Evolutionary conservation across 2,329 filamentous ascomycete species (phyloP).

Genomic region (Fusarium subglutinans): DNA sequence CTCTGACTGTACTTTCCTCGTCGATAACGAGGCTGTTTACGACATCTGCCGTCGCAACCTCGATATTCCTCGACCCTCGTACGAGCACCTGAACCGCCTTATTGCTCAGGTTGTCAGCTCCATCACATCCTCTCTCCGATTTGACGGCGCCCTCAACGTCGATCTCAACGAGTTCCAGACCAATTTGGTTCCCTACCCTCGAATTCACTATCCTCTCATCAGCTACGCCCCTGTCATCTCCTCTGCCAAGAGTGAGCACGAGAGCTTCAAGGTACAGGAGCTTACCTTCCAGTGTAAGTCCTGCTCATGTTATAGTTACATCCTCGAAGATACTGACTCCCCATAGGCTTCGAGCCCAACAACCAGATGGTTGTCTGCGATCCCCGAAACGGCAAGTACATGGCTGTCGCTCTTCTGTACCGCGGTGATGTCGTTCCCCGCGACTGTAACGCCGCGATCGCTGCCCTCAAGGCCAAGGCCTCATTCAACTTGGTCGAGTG

Average conservation of each 20-base stretch:
- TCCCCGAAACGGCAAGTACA: slow-evolving; percentile 79
- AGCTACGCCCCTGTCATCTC: slow-evolving; percentile 78
- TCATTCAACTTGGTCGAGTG: slow-evolving; percentile 80
- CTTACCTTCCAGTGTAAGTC: slow-evolving; percentile 76
- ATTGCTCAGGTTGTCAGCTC: slow-evolving; percentile 80
- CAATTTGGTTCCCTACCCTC: slow-evolving; percentile 77
- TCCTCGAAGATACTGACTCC: slow-evolving; percentile 38
- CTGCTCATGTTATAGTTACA: not conserved
- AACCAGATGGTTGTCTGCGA: slow-evolving; percentile 83
- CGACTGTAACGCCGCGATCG: slow-evolving; percentile 74
- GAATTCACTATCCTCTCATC: slow-evolving; percentile 79
- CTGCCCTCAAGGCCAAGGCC: slow-evolving; percentile 73
- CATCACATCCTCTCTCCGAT: slow-evolving; percentile 77
- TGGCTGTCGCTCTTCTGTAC: slow-evolving; percentile 78
- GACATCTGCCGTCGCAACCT: slow-evolving; percentile 79
- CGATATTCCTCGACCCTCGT: slow-evolving; percentile 74
- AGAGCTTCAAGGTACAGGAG: slow-evolving; percentile 87
- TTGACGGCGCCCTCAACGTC: slow-evolving; percentile 77
- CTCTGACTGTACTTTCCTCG: slow-evolving; percentile 81
- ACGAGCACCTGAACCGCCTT: slow-evolving; percentile 76
- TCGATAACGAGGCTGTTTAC: slow-evolving; percentile 80
- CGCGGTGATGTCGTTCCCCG: slow-evolving; percentile 76
- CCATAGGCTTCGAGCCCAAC: slow-evolving; percentile 76
- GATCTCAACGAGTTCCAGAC: slow-evolving; percentile 83
- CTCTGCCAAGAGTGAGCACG: slow-evolving; percentile 80